phyloP scores from a whole-genome alignment of 768 basidiomycete genomes.

The Boletellus emodensis region DNA sequence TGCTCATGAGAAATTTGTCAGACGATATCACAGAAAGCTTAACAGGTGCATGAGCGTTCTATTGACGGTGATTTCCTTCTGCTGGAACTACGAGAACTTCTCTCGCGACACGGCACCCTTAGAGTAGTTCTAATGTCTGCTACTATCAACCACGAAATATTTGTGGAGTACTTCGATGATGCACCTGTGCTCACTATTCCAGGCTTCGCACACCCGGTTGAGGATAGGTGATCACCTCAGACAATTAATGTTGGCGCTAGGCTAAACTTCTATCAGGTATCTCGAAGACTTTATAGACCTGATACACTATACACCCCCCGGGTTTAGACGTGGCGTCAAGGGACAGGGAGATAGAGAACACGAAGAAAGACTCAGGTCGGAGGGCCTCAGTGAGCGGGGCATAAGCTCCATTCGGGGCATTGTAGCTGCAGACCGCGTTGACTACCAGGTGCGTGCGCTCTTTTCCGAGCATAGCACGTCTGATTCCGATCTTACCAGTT shows the following conservation, averaged over 20 bases:
- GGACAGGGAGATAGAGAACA: conserved; percentile 35
- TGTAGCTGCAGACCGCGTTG: conserved; percentile 58
- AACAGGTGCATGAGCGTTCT: conserved; percentile 85
- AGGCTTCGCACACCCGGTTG: conserved; percentile 75
- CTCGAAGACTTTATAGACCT: conserved; percentile 72
- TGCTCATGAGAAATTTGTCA: neutral
- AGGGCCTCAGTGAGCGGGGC: conserved; percentile 49
- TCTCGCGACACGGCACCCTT: conserved; percentile 57
- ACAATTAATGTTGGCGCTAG: neutral
- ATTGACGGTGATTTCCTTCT: conserved; percentile 89
- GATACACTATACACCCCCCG: conserved; percentile 52
- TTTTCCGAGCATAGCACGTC: neutral
- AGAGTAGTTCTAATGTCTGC: conserved; percentile 92
- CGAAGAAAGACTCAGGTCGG: conserved; percentile 45
- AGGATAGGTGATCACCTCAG: conserved; percentile 52
- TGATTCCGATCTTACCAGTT: conserved; percentile 39
- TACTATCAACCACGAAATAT: conserved; percentile 89
- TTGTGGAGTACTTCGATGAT: conserved; percentile 73
- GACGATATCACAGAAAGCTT: neutral
- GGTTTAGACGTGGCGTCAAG: conserved; percentile 31
- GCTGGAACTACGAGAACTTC: conserved; percentile 74
- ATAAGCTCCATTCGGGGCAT: conserved; percentile 59
- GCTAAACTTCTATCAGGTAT: conserved; percentile 48
- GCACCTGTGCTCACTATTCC: conserved; percentile 84
- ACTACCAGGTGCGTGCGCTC: conserved; percentile 54